phyloP scores from a whole-genome alignment of 2,329 filamentous ascomycete genomes.

The Myrmaecium sp. region DNA sequence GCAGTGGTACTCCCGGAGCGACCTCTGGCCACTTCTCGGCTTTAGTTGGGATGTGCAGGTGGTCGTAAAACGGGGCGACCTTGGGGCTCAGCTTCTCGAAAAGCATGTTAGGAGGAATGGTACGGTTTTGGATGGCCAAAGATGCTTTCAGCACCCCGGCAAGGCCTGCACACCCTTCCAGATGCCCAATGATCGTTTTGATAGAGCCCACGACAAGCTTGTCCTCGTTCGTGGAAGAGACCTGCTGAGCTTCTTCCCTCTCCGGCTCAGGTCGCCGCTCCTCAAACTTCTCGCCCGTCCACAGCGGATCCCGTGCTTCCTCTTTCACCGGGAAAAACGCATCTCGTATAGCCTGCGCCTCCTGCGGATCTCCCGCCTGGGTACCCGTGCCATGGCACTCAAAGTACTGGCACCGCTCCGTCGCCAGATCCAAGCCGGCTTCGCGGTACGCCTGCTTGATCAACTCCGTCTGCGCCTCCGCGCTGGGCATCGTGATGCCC shows the following conservation, averaged over 20 bases:
- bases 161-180: conserved; percentile 22
- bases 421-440: conserved; percentile 15
- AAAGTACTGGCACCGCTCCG: conserved; percentile 10
- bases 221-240: not conserved
- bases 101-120: conserved; percentile 18
- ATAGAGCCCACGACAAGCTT: conserved; percentile 10
- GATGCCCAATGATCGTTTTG: conserved; percentile 26
- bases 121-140: conserved; percentile 19
- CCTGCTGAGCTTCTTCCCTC: too few relatives aligned
- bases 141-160: conserved; percentile 21
- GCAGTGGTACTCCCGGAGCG: conserved; percentile 1
- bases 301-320: too few relatives aligned
- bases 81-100: conserved; percentile 17
- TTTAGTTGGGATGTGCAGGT: conserved; percentile 6
- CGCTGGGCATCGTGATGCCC: conserved; percentile 11
- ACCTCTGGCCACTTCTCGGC: conserved; percentile 6
- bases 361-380: conserved; percentile 6
- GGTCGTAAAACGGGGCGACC: conserved; percentile 8
- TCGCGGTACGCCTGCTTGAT: conserved; percentile 17
- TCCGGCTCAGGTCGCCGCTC: too few relatives aligned
- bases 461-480: conserved; percentile 14
- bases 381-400: conserved; percentile 17
- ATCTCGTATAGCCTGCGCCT: conserved; percentile 5
- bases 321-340: not conserved
- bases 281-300: too few relatives aligned